Evolutionary conservation across 352 stramenopile genomes (phyloP), one percentile per base, ranked within the genome.

Genomic region (Halophytophthora batemanensis): DNA sequence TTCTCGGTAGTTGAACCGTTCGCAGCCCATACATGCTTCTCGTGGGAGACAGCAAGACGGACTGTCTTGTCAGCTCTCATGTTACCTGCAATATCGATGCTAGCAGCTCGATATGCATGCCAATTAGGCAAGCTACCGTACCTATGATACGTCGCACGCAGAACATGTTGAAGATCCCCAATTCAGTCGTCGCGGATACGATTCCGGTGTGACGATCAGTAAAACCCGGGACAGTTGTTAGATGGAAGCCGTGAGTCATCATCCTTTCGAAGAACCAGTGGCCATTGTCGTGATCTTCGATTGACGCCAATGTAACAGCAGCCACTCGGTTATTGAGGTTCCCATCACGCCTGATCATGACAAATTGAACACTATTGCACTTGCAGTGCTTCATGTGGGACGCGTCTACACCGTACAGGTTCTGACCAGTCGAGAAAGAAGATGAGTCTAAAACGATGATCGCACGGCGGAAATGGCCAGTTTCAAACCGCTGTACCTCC

Each of bases 51-150:
- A 10, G 49, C 1, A 2, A 64, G 39, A 11, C 31, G 23, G 2
- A 59, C 14, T 15, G 0, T 43, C 17, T 57, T 59, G 29, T 66
- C 57, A 2, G 34, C 36, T 45, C 36, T 19, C 45, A 61, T 52
- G 17, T 42, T 42, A 15, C 36, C 36, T 42, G 29, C 29, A 35
- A 42, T 6, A 42, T 7, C 17, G 36, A 8, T 22, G 36, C 8
- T n/a, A 7, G 13, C 36, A 42, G 17, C 8, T 8, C 13, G 29
- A 35, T 35, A 35, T 35, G 29, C 8, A 22, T 15, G 17, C 6
- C 7, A n/a, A 42, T n/a, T 42, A 42, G 8, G 36, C 7, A n/a
- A 42, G 36, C 7, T 22, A 42, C 15, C 38, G 11, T 44, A 44
- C 38, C 38, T 13, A 44, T 44, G 17, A 44, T 8, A 22, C 23